These are phyloP conservation scores for Dryas alaskensis DNA, from an alignment of 306 rosid genomes.

Conservation along the genomic window DNA sequence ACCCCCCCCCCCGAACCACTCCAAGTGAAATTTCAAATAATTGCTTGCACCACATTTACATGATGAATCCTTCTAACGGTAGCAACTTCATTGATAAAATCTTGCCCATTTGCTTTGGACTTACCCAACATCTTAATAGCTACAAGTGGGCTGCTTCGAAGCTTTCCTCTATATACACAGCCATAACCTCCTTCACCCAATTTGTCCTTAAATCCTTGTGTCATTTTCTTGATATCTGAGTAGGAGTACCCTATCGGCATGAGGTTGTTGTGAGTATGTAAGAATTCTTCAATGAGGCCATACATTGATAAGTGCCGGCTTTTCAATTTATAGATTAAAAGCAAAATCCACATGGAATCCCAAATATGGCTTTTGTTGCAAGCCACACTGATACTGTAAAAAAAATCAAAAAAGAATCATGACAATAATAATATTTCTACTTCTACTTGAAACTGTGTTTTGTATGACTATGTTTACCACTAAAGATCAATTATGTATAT, in stretches of 20 bases:
- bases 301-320: background rate
- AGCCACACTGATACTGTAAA: background rate
- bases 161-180: conserved; percentile 9
- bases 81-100: conserved; percentile 9
- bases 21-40: background rate
- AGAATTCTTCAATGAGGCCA: background rate
- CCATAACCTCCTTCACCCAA: conserved; percentile 14
- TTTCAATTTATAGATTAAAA: background rate
- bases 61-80: background rate
- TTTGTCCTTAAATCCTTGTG: background rate
- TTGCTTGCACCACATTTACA: background rate
- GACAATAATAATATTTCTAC: too few species aligned
- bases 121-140: background rate
- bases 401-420: background rate
- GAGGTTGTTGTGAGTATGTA: background rate
- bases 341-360: background rate
- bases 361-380: background rate
- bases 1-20: background rate
- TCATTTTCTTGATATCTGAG: background rate
- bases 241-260: background rate
- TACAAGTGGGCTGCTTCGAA: background rate
- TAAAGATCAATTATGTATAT: too few species aligned
- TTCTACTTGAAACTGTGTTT: too few species aligned
- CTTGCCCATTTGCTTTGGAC: background rate
- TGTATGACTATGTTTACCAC: too few species aligned